These are phyloP conservation scores for Colletotrichum sansevieriae DNA, from an alignment of 2,329 filamentous ascomycete genomes.

Conservation along the genomic window DNA sequence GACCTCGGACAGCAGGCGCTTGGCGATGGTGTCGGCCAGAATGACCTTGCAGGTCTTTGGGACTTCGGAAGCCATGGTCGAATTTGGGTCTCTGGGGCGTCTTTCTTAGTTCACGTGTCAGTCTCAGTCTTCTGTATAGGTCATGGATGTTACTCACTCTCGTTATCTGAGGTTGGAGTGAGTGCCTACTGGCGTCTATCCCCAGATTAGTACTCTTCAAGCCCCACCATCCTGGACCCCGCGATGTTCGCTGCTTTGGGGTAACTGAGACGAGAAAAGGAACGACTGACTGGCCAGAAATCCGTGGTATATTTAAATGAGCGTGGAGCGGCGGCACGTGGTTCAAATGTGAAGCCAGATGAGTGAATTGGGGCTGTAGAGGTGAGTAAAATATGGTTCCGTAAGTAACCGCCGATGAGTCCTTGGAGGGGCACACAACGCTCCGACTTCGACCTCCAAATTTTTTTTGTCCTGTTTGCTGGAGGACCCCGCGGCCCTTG, in stretches of 20 bases:
- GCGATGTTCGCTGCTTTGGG: conserved; percentile 22
- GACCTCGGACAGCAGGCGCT: conserved; percentile 83
- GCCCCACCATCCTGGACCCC: conserved; percentile 40
- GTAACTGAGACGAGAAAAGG: neutral
- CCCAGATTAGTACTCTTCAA: conserved; percentile 32
- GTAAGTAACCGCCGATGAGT: conserved; percentile 27
- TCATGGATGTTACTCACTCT: conserved; percentile 15
- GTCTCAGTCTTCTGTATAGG: neutral
- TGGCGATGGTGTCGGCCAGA: conserved; percentile 88
- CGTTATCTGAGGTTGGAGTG: conserved; percentile 17
- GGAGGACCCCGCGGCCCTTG: conserved; percentile 39
- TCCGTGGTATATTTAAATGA: neutral
- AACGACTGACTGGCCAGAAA: conserved; percentile 22
- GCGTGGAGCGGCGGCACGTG: neutral
- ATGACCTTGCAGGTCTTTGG: conserved; percentile 91
- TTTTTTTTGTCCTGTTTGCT: conserved; percentile 35
- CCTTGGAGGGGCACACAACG: conserved; percentile 36
- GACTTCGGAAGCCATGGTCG: conserved; percentile 57
- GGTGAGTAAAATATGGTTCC: conserved; percentile 21
- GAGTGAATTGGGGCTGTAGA: conserved; percentile 9
- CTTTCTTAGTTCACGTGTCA: neutral
- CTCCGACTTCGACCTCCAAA: conserved; percentile 41
- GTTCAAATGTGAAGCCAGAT: neutral
- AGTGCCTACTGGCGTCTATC: conserved; percentile 35
- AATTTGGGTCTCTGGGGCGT: neutral